Base-by-base conservation (phyloP, 257 asterid genomes). In the Datura wrightii region DNA sequence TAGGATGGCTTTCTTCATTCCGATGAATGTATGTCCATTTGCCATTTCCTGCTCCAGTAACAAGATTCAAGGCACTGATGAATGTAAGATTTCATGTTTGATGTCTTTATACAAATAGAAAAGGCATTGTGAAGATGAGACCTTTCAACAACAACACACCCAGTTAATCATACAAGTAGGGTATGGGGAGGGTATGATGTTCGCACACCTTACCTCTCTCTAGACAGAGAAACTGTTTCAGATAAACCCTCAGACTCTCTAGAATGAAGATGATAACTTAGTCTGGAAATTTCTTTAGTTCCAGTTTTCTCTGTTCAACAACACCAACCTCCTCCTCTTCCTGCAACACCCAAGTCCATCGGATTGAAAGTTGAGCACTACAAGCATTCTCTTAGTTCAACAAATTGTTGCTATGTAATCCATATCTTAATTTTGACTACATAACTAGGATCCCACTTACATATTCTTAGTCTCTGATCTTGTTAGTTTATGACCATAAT, bases 31-130 rank as follows among this genome's bases (percentile, higher is more conserved):
- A 62, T 69, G 48, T 76, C 78, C 88, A 9, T 78, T 83, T 36
- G 24, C 88, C 84, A 58, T 90, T 87, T 86, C 84, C 37, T 52
- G 78, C 82, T 84, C 91, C 10, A n/a, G 56, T 69, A 84, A 78
- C 62, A 84, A 46, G 44, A 69, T 72, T 74, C 85, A 83, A 53
- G 8, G 6, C 55, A 53, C n/a, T 74, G 4, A 89, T 86, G 85
- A 89, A 88, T 87, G 85, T 83, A 78, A 82, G 86, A 62, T 15
- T 14, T 37, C 24, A 37, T 10, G 16, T 37, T 48, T 52, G 10
- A 63, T 15, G 36, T 24, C 6, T 9, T 50, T 18, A 18, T 19
- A 19, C 37, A 48, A 48, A 48, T 24, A 10, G 42, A 8, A 42
- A 70, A 54, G 14, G 19, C n/a, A 70, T 37, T 70, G 63, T 16